Evolutionary conservation across 495 filamentous ascomycete genomes (phyloP), one percentile per base, ranked within the genome.

Genomic region (Xylaria palmicola): DNA sequence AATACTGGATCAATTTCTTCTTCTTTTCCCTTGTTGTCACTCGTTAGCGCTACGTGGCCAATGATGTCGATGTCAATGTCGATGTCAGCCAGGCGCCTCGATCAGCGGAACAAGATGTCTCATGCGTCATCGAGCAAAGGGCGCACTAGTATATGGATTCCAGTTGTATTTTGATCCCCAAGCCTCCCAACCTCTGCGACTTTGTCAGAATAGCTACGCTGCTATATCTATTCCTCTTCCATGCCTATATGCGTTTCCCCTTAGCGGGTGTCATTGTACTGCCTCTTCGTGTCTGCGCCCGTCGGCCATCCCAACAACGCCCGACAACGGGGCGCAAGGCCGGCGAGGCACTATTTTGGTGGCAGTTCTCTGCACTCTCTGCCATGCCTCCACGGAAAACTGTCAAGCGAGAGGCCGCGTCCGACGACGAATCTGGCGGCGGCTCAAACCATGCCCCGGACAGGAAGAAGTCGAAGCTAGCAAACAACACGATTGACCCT

Each of bases 391-490:
- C 6, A 1, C 53, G 54, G 27, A 41, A 34, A 19, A 6, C 22
- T 52, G 22, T 41, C 12, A 62, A 62, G 43, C 50, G 59, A 13
- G 6, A 72, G 72, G 69, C 48, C 65, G 8, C 39, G 53, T 19
- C 65, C 56, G 48, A 56, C 62, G 47, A 53, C 56, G 20, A 20
- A 45, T n/a, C 72, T 65, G 56, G 65, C 69, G 45, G 69, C 64
- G 64, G 43, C 53, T n/a, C n/a, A n/a, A n/a, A n/a, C n/a, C n/a
- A n/a, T n/a, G n/a, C n/a, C n/a, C 40, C 32, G 58, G 9, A 53
- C 24, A 34, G 64, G 50, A 76, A 77, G 61, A 75, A 63, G 44
- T 50, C 44, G 1, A 69, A 64, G 20, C 26, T 62, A 13, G 64
- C 56, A 27, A 60, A 65, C 26, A 60, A 30, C n/a, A 17, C 41